phyloP scores from a whole-genome alignment of 2,329 filamentous ascomycete species.

The Xylaria sp. region DNA sequence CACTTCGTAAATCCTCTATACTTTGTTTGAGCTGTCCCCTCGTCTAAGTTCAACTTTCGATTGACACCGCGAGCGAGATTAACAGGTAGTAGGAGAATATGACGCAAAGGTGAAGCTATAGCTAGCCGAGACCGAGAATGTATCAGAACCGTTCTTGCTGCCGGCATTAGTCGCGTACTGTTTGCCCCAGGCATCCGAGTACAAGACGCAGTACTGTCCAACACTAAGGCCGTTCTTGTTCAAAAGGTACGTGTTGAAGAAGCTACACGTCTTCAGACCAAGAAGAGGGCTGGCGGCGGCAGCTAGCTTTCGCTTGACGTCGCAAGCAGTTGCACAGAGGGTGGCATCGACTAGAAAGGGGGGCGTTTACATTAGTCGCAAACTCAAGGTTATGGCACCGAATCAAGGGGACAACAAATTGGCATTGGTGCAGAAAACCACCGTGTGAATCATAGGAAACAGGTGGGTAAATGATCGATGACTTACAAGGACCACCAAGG shows the following conservation, averaged over 20 bases:
- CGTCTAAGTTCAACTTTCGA: not conserved
- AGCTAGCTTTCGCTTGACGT: constrained; percentile 31
- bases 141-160: not conserved
- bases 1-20: too few relatives aligned
- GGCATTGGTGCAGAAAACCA: not conserved
- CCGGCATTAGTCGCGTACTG: not conserved
- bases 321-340: constrained; percentile 40
- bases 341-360: constrained; percentile 19
- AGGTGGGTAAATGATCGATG: not conserved
- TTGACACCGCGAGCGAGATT: not conserved
- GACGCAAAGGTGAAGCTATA: not conserved
- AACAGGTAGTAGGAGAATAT: not conserved
- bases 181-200: not conserved
- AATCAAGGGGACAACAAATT: not conserved
- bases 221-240: constrained; percentile 47
- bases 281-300: constrained; percentile 16
- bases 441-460: not conserved
- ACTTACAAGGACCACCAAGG: constrained; percentile 24
- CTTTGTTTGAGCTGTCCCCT: too few relatives aligned
- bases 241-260: constrained; percentile 45
- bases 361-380: not conserved
- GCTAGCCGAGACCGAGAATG: not conserved
- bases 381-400: not conserved
- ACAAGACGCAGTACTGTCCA: constrained; percentile 25
- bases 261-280: constrained; percentile 25